Conservation (phyloP, 306 rosid species). For the Prunus campanulata region DNA sequence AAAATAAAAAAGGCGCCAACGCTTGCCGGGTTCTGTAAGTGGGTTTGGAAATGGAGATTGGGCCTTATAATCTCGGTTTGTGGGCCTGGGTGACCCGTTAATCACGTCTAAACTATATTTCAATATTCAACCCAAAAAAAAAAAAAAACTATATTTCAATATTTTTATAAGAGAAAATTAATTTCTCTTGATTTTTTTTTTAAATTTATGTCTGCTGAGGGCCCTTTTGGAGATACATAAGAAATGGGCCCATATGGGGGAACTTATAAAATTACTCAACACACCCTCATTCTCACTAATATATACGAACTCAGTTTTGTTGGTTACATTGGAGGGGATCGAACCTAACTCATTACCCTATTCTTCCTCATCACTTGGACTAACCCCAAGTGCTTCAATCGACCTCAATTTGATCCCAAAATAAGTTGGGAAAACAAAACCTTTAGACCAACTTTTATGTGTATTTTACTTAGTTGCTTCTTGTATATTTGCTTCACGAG, state of each 20-base stretch:
- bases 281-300: not conserved
- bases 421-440: no score
- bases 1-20: not conserved
- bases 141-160: no score
- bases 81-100: not conserved
- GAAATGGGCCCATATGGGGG: not conserved
- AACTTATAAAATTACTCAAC: not conserved
- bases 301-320: not conserved
- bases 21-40: not conserved
- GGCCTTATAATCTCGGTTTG: not conserved
- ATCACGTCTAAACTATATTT: not conserved
- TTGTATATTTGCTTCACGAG: no score
- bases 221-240: no score
- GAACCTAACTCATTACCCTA: not conserved
- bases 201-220: no score
- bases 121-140: no score
- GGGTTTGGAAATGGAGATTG: not conserved
- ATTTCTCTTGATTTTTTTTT: no score
- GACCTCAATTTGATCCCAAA: no score
- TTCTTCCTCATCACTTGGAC: not conserved
- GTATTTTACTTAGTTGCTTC: no score
- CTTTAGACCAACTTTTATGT: no score
- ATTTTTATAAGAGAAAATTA: no score
- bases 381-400: no score
- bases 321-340: not conserved